Evolutionary conservation across 169 alveolate species (phyloP).

Genomic region (Plasmodium fragile): DNA sequence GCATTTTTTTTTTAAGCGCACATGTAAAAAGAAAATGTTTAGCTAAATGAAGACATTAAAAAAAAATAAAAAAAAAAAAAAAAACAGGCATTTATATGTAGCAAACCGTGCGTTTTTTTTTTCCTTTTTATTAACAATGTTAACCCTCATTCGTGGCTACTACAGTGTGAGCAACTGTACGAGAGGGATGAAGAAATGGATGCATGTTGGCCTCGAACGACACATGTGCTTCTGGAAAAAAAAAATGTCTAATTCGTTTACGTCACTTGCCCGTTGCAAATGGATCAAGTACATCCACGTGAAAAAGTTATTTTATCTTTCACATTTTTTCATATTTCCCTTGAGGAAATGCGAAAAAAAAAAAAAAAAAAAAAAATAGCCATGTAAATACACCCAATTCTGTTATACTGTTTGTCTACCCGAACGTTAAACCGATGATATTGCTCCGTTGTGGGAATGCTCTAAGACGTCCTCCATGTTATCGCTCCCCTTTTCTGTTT

Average conservation of each 20-base stretch:
- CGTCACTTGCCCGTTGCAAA: background rate
- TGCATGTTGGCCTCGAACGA: background rate
- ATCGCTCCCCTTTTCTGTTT: background rate
- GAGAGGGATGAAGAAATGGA: background rate
- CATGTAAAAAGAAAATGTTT: background rate
- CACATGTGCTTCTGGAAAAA: background rate
- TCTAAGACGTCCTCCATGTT: background rate
- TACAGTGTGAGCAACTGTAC: background rate
- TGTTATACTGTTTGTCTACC: background rate
- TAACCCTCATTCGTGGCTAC: background rate
- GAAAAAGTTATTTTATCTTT: background rate
- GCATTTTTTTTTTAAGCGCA: constrained; percentile 10
- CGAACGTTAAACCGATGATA: background rate
- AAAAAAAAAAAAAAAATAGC: background rate
- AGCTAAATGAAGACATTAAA: background rate
- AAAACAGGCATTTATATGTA: background rate
- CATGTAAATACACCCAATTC: constrained; percentile 3
- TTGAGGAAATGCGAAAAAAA: background rate
- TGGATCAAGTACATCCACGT: background rate
- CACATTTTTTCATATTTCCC: background rate
- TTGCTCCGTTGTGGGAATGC: background rate
- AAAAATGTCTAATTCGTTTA: background rate
- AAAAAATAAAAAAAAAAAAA: too few relatives aligned
- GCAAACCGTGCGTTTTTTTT: background rate
- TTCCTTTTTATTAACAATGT: background rate